A percentile compares a stretch with the other conserved stretches of the same genome.
Conservation (phyloP, 2,329 filamentous ascomycete genomes). For the Diaporthe sp. region DNA sequence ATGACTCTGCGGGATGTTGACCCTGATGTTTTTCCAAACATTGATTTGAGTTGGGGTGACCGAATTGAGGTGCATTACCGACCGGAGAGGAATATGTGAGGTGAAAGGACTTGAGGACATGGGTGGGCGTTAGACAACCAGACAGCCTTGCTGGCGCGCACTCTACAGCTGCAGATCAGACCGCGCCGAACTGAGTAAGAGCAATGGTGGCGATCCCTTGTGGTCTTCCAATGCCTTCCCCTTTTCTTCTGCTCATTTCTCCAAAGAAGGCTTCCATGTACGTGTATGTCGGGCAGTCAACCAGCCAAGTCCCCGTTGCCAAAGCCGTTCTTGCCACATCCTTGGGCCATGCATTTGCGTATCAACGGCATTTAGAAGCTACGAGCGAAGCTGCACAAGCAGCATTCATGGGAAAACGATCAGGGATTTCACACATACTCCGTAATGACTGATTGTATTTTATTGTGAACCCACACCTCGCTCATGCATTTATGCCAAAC, state of each 20-base stretch:
- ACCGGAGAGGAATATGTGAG: neutral
- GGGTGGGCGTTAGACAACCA: neutral
- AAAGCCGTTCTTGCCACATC: neutral
- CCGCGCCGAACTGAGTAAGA: neutral
- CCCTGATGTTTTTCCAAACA: neutral
- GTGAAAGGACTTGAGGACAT: neutral
- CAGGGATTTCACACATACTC: neutral
- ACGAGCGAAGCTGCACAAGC: neutral
- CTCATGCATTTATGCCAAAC: neutral
- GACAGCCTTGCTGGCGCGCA: neutral
- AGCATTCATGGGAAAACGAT: neutral
- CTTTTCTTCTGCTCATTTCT: too few species aligned
- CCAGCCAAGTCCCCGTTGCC: neutral
- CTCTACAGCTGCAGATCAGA: too few species aligned
- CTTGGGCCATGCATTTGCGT: too few species aligned
- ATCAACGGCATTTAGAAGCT: too few species aligned
- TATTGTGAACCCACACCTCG: constrained; percentile 2
- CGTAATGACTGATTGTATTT: constrained; percentile 16
- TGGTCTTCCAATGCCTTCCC: too few species aligned
- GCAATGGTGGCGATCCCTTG: neutral
- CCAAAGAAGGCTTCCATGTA: too few species aligned
- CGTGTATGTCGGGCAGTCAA: neutral
- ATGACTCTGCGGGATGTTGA: neutral
- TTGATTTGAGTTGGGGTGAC: neutral
- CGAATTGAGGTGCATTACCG: too few species aligned